Evolutionary conservation across 1,284 basidiomycete genomes (phyloP), one percentile per base, ranked within the genome.

Genomic region (Irpex sp.): DNA sequence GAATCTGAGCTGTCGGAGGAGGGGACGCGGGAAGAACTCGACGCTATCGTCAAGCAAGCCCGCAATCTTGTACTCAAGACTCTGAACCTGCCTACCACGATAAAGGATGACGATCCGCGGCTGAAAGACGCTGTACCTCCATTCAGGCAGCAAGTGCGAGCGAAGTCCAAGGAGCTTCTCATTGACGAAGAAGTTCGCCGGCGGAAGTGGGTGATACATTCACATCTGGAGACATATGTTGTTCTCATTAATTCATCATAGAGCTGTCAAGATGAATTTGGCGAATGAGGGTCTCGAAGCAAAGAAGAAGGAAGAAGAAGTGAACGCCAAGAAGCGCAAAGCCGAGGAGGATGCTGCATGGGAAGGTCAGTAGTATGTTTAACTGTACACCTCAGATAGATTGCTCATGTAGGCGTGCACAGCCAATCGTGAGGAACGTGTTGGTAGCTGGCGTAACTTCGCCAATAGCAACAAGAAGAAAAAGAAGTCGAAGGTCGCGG

Each of bases 211-310:
- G 87, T 77, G 33, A 9, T 14, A 18, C 56, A 33, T 12, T 23
- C 39, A 21, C 16, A 23, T 12, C 62, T 57, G 54, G 39, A 58
- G 58, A 21, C 39, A 57, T 61, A 36, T 16, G 59, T 59, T 28
- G 35, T 42, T 49, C 48, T 54, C 14, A 10, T 14, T 18, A 55
- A 6, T 10, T 58, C 23, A 58, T n/a, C 63, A 92, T 7, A 33
- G 90, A 69, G 90, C 90, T 2, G 75, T 92, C 66, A 93, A 93
- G 77, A 86, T 92, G 86, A 92, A 92, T 69, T 74, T 93, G 56
- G 91, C 91, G 3, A 93, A 93, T 67, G 91, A 93, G 73, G 91
- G 90, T 12, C 75, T 91, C 3, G 90, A 93, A 70, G 91, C 91
- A 8, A 81, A 84, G 66, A 90, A 88, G 78, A 93, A 93, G 72